A percentile compares a stretch with the other conserved stretches of the same genome.
Conservation (phyloP, 1,284 basidiomycete genomes). For the Tylopilus sp. region DNA sequence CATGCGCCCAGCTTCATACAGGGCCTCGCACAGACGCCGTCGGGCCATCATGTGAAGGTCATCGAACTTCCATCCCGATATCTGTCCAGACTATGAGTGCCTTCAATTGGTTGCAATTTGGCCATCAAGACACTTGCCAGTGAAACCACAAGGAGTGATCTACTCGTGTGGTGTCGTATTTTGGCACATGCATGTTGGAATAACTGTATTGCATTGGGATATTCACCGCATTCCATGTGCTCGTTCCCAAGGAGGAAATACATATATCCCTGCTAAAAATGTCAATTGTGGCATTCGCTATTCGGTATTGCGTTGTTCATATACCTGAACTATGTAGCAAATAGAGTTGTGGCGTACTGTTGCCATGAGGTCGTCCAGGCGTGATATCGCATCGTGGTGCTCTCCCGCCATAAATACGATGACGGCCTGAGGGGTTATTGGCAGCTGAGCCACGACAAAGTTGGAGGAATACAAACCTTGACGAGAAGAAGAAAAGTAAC, state of each 20-base stretch:
- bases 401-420: background rate
- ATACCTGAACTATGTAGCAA: background rate
- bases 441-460: background rate
- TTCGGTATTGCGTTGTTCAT: background rate
- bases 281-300: background rate
- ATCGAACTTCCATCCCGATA: background rate
- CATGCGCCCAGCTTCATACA: background rate
- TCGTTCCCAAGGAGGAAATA: background rate
- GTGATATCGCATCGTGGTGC: background rate
- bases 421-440: background rate
- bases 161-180: background rate
- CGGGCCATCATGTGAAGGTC: background rate
- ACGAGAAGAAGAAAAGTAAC: background rate
- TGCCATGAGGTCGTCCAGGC: background rate
- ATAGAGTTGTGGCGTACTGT: background rate
- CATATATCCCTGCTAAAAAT: background rate
- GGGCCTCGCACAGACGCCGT: background rate
- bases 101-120: too few relatives aligned
- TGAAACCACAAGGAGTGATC: background rate
- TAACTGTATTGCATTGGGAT: background rate
- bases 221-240: background rate
- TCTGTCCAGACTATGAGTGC: background rate
- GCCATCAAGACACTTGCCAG: too few relatives aligned
- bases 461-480: background rate
- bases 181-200: background rate